Conservation (phyloP, 225 moss, liverwort and hornwort genomes). For the Physcomitrium patens region DNA sequence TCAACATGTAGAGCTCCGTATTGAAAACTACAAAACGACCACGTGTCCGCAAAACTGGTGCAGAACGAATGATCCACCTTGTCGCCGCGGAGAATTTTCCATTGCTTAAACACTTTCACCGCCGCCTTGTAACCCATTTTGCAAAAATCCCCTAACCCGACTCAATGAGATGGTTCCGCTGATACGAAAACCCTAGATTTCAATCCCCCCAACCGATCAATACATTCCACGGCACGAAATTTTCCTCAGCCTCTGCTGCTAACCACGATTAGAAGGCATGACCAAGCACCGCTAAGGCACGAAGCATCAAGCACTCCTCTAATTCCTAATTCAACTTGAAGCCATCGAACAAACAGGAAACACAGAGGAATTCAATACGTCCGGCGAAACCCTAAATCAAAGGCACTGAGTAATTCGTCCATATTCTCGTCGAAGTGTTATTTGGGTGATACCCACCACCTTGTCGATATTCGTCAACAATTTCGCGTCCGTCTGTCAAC, state of each 20-base stretch:
- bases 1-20: constrained; percentile 1
- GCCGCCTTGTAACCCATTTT: constrained; percentile 91
- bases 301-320: too few relatives aligned
- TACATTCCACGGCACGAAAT: background rate
- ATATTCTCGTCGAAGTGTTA: too few relatives aligned
- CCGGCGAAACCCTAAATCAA: too few relatives aligned
- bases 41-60: background rate
- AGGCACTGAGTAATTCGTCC: too few relatives aligned
- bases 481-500: too few relatives aligned
- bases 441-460: too few relatives aligned
- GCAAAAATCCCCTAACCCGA: background rate
- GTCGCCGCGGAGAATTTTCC: constrained; percentile 92
- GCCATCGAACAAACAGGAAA: too few relatives aligned
- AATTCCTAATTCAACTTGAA: too few relatives aligned
- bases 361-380: too few relatives aligned
- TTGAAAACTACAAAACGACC: background rate
- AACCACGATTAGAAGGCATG: background rate
- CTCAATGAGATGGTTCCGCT: background rate
- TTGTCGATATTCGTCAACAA: too few relatives aligned
- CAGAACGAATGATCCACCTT: constrained; percentile 42
- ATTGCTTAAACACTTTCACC: constrained; percentile 93
- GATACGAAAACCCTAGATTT: constrained; percentile 4
- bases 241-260: background rate
- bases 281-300: background rate
- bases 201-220: background rate